phyloP scores from a whole-genome alignment of 2,329 filamentous ascomycete genomes.

The Fusarium stilboides region DNA sequence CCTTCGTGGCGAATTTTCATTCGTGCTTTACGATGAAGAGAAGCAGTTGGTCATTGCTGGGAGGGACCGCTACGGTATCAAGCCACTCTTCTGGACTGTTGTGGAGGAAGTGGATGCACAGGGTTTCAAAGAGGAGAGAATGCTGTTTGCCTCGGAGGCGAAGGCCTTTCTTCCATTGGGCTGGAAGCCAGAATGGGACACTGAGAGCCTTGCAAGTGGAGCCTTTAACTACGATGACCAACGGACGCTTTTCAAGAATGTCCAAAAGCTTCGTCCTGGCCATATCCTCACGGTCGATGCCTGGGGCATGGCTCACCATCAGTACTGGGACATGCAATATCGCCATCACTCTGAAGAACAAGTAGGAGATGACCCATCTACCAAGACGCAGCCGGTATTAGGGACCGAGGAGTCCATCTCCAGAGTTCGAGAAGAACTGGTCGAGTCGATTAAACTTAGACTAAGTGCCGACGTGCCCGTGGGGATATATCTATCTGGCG shows the following conservation, averaged over 20 bases:
- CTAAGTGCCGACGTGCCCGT: not conserved
- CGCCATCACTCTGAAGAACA: not conserved
- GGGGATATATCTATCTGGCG: not conserved
- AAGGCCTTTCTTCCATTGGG: not conserved
- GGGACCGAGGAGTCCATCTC: not conserved
- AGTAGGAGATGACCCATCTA: not conserved
- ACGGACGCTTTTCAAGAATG: not conserved
- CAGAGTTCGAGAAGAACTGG: not conserved
- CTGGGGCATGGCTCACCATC: not conserved
- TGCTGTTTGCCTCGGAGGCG: not conserved
- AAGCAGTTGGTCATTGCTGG: not conserved
- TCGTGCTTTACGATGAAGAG: not conserved
- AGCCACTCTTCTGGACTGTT: not conserved
- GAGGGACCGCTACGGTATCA: not conserved
- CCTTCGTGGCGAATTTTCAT: not conserved
- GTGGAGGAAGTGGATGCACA: not conserved
- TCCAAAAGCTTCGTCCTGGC: not conserved
- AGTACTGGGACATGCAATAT: not conserved
- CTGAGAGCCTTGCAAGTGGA: not conserved
- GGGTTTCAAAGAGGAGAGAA: not conserved
- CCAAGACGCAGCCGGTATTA: not conserved
- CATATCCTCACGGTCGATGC: not conserved
- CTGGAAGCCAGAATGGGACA: not conserved
- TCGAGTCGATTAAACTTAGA: not conserved
- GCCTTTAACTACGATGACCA: not conserved